These are phyloP conservation scores for Nicotiana tabacum DNA, from an alignment of 257 asterid species.

Conservation along the genomic window DNA sequence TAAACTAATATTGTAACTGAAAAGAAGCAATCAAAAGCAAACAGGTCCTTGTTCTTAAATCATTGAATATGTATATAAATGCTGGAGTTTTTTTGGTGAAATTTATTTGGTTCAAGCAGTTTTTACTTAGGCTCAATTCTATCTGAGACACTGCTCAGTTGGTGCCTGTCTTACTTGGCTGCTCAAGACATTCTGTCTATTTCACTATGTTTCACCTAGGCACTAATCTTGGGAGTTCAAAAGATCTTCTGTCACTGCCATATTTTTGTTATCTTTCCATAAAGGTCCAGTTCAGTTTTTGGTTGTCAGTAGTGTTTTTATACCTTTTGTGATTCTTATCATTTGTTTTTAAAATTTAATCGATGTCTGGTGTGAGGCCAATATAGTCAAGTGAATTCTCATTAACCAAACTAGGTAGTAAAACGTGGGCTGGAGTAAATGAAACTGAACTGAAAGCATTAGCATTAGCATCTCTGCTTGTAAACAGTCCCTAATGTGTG, in stretches of 20 bases:
- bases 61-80: not conserved
- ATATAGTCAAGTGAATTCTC: not conserved
- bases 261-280: not conserved
- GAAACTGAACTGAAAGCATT: not conserved
- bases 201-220: not conserved
- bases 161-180: too few relatives aligned
- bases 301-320: not conserved
- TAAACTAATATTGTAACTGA: not conserved
- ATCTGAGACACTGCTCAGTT: too few relatives aligned
- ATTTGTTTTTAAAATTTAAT: not conserved
- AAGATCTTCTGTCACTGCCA: not conserved
- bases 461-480: not conserved
- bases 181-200: not conserved
- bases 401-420: too few relatives aligned
- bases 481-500: not conserved
- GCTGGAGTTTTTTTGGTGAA: not conserved
- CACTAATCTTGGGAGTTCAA: not conserved
- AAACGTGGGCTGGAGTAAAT: not conserved
- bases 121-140: not conserved
- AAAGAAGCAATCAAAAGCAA: not conserved
- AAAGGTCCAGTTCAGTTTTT: not conserved
- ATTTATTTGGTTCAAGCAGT: not conserved
- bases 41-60: not conserved
- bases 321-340: not conserved
- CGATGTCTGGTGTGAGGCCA: not conserved